These are phyloP conservation scores for Huntiella bhutanensis DNA, from an alignment of 2,329 filamentous ascomycete genomes.

Conservation along the genomic window DNA sequence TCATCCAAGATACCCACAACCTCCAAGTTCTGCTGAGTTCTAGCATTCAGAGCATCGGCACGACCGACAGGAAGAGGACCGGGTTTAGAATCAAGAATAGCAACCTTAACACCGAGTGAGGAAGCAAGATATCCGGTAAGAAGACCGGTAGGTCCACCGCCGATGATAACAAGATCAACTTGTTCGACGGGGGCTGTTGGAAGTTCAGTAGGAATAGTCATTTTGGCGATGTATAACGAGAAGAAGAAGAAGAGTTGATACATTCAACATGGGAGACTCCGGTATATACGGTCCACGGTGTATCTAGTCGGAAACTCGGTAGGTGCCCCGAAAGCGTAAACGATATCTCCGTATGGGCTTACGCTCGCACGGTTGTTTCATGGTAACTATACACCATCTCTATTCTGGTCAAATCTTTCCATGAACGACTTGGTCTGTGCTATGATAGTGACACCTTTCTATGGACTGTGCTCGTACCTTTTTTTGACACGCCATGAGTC, in stretches of 20 bases:
- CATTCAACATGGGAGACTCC: background rate
- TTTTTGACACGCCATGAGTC: no score
- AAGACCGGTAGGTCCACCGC: slow-evolving; percentile 27
- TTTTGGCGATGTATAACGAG: background rate
- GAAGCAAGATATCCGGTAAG: slow-evolving; percentile 25
- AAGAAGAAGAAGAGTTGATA: background rate
- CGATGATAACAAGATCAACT: slow-evolving; percentile 21
- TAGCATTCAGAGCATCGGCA: slow-evolving; percentile 29
- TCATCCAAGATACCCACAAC: slow-evolving; percentile 25
- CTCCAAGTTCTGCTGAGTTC: slow-evolving; percentile 29
- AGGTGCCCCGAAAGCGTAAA: background rate
- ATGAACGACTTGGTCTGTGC: background rate
- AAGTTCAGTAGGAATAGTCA: background rate
- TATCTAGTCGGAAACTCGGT: background rate
- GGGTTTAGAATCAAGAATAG: slow-evolving; percentile 23
- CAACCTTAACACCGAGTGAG: slow-evolving; percentile 23
- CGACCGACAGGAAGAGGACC: slow-evolving; percentile 23
- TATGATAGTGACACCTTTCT: no score
- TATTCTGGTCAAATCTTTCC: no score
- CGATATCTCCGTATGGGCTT: no score
- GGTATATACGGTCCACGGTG: background rate
- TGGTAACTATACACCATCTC: no score
- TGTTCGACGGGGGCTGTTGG: background rate
- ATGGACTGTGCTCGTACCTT: no score
- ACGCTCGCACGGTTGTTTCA: no score